Base-by-base conservation (phyloP, 257 asterid genomes). In the Lithospermum erythrorhizon region DNA sequence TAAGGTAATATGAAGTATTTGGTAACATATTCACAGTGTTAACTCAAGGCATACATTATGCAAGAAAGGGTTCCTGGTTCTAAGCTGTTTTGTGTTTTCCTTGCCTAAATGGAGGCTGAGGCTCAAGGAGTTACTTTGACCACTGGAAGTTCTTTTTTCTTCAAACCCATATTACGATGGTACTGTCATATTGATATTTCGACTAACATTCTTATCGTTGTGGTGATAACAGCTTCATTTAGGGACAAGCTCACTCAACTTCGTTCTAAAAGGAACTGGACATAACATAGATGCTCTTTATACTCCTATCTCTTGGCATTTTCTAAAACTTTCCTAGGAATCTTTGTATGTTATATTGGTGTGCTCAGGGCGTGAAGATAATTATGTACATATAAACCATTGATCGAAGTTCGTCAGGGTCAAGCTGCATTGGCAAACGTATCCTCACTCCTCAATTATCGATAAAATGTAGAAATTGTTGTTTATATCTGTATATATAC, bases 211-310 rank as follows among this genome's bases (percentile, higher is more conserved):
- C 2, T 27, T 29, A 15, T 64, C 37, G 17, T 67, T 49, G 52
- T 68, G 29, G 49, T 41, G 0, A 24, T 20, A 77, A 67, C 83
- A 91, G 98, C 98, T 66, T 74, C 65, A 49, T 91, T 89, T 94
- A 81, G 98, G 79, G 98, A 89, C 80, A 78, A 77, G 75, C 89
- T 89, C 56, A 89, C 85, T 68, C 93, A 89, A 66, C 84, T 86
- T 30, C 89, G 97, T 24, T 76, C 97, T 1, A 84, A 84, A 75
- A 83, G 83, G 68, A 89, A 89, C 74, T 87, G 94, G 97, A 70
- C 83, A 63, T 89, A 75, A 62, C 45, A 49, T 63, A 59, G 65
- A 18, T 24, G 2, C 49, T 56, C 37, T 41, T 41, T 18, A 41
- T 41, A 41, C 49, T 41, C 49, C 16, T 41, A 11, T 41, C 5